Evolutionary conservation across 2,329 filamentous ascomycete genomes (phyloP).

Genomic region (Aphanocladium album): DNA sequence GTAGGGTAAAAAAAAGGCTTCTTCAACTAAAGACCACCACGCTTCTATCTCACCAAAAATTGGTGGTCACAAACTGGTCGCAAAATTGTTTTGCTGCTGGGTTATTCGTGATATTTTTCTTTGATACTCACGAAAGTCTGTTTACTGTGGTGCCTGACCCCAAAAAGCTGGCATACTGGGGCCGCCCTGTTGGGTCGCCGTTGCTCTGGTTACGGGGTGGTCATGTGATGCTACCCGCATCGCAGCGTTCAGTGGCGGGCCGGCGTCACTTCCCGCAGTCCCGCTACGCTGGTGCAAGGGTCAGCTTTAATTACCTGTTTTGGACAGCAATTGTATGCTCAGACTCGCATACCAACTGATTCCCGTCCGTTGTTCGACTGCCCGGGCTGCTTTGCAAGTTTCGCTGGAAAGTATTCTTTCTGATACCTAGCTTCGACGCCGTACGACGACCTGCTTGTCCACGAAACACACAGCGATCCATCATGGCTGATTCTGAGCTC

Average conservation of each 20-base stretch:
- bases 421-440: background rate
- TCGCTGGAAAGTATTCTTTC: background rate
- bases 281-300: conserved; percentile 1
- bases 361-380: background rate
- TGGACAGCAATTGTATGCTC: conserved; percentile 4
- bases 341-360: conserved; percentile 6
- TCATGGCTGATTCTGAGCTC: conserved; percentile 35
- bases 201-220: conserved; percentile 14
- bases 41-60: conserved; percentile 1
- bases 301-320: conserved; percentile 1
- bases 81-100: background rate
- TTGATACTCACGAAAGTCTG: conserved; percentile 10
- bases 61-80: background rate
- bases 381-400: background rate
- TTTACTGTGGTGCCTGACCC: conserved; percentile 10
- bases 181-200: conserved; percentile 1
- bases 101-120: conserved; percentile 1
- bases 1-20: background rate
- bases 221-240: conserved; percentile 7
- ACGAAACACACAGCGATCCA: conserved; percentile 11
- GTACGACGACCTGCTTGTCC: background rate
- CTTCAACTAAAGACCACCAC: background rate
- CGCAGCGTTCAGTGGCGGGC: background rate
- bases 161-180: background rate
- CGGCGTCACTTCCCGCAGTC: conserved; percentile 1